Conservation (phyloP, 2,329 filamentous ascomycete species). For the Xylariaceae sp. region DNA sequence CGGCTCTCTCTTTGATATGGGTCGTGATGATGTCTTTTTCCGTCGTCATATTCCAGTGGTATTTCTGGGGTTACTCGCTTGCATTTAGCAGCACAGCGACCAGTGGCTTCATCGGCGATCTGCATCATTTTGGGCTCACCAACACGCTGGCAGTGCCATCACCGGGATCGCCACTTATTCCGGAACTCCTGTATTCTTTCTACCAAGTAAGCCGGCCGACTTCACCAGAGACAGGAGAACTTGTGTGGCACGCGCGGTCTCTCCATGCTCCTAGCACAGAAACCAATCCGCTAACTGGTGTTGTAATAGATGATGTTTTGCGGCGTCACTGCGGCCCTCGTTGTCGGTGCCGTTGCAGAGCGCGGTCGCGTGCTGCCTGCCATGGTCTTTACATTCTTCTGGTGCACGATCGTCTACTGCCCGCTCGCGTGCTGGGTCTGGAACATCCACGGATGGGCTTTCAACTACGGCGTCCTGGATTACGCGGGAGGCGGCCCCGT, state of each 20-base stretch:
- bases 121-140: slow-evolving; percentile 87
- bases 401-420: slow-evolving; percentile 97
- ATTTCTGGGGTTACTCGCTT: slow-evolving; percentile 98
- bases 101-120: slow-evolving; percentile 90
- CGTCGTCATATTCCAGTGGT: slow-evolving; percentile 97
- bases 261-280: neutral
- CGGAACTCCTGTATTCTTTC: slow-evolving; percentile 90
- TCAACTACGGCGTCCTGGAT: slow-evolving; percentile 88
- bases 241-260: neutral
- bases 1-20: slow-evolving; percentile 95
- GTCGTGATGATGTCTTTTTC: slow-evolving; percentile 93
- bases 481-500: slow-evolving; percentile 97
- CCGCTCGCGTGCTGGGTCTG: slow-evolving; percentile 96
- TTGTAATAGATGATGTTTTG: slow-evolving; percentile 88
- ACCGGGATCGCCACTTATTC: slow-evolving; percentile 84
- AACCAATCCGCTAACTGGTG: slow-evolving; percentile 16
- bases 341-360: slow-evolving; percentile 91
- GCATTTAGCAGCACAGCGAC: slow-evolving; percentile 83
- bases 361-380: slow-evolving; percentile 89
- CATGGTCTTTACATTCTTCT: slow-evolving; percentile 95
- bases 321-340: slow-evolving; percentile 87
- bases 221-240: neutral
- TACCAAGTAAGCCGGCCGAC: slow-evolving; percentile 71
- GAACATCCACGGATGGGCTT: slow-evolving; percentile 94
- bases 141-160: slow-evolving; percentile 85